These are phyloP conservation scores for Lentinula aciculospora DNA, from an alignment of 768 basidiomycete species.

Conservation along the genomic window DNA sequence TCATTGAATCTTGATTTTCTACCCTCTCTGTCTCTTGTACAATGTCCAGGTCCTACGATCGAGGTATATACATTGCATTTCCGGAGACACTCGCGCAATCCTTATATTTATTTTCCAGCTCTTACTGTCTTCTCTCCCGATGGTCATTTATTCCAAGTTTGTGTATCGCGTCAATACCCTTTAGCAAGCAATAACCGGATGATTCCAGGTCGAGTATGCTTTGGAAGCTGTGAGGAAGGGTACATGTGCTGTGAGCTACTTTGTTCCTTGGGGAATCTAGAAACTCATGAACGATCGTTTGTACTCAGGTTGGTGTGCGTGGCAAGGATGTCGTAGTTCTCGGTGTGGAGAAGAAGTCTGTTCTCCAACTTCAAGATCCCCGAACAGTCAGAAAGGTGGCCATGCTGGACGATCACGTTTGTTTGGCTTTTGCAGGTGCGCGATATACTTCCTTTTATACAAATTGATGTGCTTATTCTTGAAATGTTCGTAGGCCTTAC, in stretches of 20 bases:
- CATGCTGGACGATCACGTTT: conserved; percentile 97
- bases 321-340: conserved; percentile 93
- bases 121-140: conserved; percentile 98
- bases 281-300: background rate
- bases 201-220: conserved; percentile 90
- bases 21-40: conserved; percentile 15
- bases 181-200: conserved; percentile 8
- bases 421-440: conserved; percentile 94
- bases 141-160: conserved; percentile 96
- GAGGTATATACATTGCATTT: conserved; percentile 49
- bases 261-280: background rate
- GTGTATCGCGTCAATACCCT: conserved; percentile 21
- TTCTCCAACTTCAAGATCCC: conserved; percentile 96
- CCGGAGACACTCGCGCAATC: background rate
- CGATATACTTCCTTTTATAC: conserved; percentile 5
- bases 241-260: conserved; percentile 79
- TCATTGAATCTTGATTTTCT: conserved; percentile 10
- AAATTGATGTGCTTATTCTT: background rate
- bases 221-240: conserved; percentile 96
- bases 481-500: conserved; percentile 65
- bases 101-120: conserved; percentile 38
- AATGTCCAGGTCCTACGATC: conserved; percentile 96
- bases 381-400: conserved; percentile 96
- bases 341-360: conserved; percentile 98
- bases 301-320: conserved; percentile 81